Base-by-base conservation (phyloP, 2,329 filamentous ascomycete genomes). In the Fusarium sp. region DNA sequence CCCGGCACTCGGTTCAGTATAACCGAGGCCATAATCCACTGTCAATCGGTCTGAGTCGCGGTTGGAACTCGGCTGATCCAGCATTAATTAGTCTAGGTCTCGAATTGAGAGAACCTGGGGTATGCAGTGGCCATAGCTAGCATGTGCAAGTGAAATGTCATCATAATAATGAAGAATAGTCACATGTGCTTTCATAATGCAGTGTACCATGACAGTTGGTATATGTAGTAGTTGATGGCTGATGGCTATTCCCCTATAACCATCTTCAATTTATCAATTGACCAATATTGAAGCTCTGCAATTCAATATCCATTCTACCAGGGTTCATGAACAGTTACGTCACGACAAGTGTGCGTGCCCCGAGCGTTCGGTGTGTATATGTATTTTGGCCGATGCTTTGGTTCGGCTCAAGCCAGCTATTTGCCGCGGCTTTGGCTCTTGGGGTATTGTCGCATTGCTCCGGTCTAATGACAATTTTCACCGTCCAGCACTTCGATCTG, bases 391-490 rank as follows among this genome's bases (percentile, higher is more conserved):
- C 71, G 71, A 68, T 65, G 47, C 45, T 58, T 56, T 55, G 7
- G 49, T 52, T 74, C 71, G 71, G 71, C 70, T 70, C 64, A 61
- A 63, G 30, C 35, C 44, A 52, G 35, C 51, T 51, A 35, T 37
- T 60, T 55, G 58, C 71, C 71, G 67, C 62, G 57, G 61, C 47
- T 39, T 47, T 66, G 52, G 56, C 20, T 60, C 17, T 46, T 65
- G 56, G 71, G 40, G 24, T 74, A 71, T 39, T 30, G 30, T 19
- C 71, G 71, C 70, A 58, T 73, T 74, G 61, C 72, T 74, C 73
- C 71, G 71, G 71, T 56, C 63, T 45, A 70, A 45, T 26, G n/a
- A n/a, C 53, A 49, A 32, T 30, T 50, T 37, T 68, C 26, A 7
- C 44, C 32, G 43, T 30, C 20, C 13, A 28, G 41, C 48, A 20